These are phyloP conservation scores for Tylopilus plumbeoviolaceoides DNA, from an alignment of 768 basidiomycete species.

Conservation along the genomic window DNA sequence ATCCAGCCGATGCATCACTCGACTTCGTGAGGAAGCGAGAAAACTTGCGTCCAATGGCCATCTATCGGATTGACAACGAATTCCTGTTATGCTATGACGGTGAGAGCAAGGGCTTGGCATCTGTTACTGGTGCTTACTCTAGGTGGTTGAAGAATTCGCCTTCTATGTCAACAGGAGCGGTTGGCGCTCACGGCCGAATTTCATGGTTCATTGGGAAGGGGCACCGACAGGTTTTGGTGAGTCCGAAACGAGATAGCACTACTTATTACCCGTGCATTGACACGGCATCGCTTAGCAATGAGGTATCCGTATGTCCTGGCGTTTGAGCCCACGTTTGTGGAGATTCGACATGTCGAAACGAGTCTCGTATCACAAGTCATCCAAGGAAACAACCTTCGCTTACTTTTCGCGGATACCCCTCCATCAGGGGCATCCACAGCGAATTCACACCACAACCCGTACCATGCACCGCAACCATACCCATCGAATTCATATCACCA, in stretches of 20 bases:
- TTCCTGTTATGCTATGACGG: conserved; percentile 98
- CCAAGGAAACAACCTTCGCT: conserved; percentile 83
- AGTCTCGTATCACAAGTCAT: conserved; percentile 93
- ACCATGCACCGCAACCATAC: conserved; percentile 30
- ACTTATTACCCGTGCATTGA: conserved; percentile 3
- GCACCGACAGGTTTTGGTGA: conserved; percentile 89
- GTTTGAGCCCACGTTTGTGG: conserved; percentile 94
- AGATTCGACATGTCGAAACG: conserved; percentile 93
- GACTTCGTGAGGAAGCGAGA: conserved; percentile 93
- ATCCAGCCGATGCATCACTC: conserved; percentile 85
- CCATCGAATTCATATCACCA: conserved; percentile 32
- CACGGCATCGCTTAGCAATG: conserved; percentile 53
- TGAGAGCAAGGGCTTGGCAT: conserved; percentile 34
- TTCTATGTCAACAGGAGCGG: conserved; percentile 99
- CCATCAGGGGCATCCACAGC: conserved; percentile 72
- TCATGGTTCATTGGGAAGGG: conserved; percentile 98
- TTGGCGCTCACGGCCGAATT: conserved; percentile 82
- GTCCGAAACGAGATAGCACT: conserved; percentile 26
- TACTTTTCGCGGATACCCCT: conserved; percentile 92
- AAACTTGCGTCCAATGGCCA: conserved; percentile 88
- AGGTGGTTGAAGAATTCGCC: conserved; percentile 72
- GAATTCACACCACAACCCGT: conserved; percentile 34
- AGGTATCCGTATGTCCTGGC: conserved; percentile 97
- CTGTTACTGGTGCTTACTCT: conserved; percentile 5
- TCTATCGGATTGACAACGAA: conserved; percentile 94